phyloP scores from a whole-genome alignment of 306 rosid genomes.

The Benincasa hispida region DNA sequence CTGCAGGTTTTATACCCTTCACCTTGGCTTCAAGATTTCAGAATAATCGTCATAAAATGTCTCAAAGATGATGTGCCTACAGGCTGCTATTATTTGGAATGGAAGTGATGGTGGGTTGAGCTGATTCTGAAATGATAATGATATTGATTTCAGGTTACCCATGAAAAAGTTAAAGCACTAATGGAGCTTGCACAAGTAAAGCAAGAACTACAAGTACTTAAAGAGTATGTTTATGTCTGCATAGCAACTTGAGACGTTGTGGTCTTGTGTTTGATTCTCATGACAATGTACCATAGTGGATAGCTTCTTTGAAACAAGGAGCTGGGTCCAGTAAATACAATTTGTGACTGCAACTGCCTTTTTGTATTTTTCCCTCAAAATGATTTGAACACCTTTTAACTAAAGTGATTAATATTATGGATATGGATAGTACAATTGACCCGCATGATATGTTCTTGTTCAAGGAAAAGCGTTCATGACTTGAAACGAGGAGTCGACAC shows the following conservation, averaged over 20 bases:
- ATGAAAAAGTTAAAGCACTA: constrained; percentile 89
- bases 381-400: neutral
- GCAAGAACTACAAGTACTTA: constrained; percentile 65
- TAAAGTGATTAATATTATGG: neutral
- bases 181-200: constrained; percentile 78
- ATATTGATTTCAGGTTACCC: constrained; percentile 59
- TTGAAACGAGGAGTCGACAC: constrained; percentile 29
- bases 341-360: neutral
- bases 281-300: constrained; percentile 6
- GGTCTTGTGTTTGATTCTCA: constrained; percentile 6
- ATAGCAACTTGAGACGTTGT: constrained; percentile 7
- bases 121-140: constrained; percentile 12
- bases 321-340: constrained; percentile 1
- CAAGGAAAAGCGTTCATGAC: constrained; percentile 42
- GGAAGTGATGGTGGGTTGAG: neutral
- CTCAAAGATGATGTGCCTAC: neutral
- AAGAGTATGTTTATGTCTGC: constrained; percentile 44
- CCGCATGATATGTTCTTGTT: neutral
- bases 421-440: neutral
- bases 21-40: constrained; percentile 7
- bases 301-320: neutral
- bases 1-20: constrained; percentile 48
- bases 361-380: neutral
- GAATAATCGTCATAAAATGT: neutral
- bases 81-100: neutral